Base-by-base conservation (phyloP, 352 stramenopile species). In the Pythium angustatum region DNA sequence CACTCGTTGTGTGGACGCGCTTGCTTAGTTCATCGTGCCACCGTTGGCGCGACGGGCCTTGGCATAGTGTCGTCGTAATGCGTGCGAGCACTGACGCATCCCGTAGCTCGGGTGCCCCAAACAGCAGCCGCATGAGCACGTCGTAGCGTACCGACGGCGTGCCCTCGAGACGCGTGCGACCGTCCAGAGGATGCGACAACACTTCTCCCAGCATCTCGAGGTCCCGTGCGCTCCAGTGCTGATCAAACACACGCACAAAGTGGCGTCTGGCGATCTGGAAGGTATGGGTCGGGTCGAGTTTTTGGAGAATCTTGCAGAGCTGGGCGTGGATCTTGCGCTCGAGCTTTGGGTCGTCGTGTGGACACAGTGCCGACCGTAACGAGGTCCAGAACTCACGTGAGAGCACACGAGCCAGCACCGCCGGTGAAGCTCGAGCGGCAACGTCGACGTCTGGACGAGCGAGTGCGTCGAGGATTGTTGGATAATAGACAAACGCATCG, bases 171-270 rank as follows among this genome's bases (percentile, higher is more conserved):
- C 24, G 24, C 24, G 41, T 14, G 28, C 36, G 30, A 28, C 36
- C 38, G 22, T 19, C 49, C 2, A 34, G 28, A 0, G 51, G 21
- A 14, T 57, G 36, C 7, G 27, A 54, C 19, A 88, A 62, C 2
- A 44, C 68, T 30, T 51, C 14, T 1, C 27, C 30, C 0, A 87
- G 26, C 4, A 75, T 44, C 5, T 72, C 72, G 21, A 88, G 34
- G n/a, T 88, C 75, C 3, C 73, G 49, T 0, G 61, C 19, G 10
- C 49, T 48, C n/a, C 85, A 58, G 41, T 88, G 81, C 21, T 70
- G 69, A 24, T 87, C 69, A 28, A 90, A 81, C 12, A 90, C 75
- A 1, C 78, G 73, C 28, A 57, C 47, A 54, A 90, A 87, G 33
- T 83, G 62, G 12, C 66, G 63, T 28, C 48, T 47, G 15, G 78